A percentile compares a stretch with the other conserved stretches of the same genome.
phyloP scores from a whole-genome alignment of 2,329 filamentous ascomycete species.

The Colletotrichum somersetense region DNA sequence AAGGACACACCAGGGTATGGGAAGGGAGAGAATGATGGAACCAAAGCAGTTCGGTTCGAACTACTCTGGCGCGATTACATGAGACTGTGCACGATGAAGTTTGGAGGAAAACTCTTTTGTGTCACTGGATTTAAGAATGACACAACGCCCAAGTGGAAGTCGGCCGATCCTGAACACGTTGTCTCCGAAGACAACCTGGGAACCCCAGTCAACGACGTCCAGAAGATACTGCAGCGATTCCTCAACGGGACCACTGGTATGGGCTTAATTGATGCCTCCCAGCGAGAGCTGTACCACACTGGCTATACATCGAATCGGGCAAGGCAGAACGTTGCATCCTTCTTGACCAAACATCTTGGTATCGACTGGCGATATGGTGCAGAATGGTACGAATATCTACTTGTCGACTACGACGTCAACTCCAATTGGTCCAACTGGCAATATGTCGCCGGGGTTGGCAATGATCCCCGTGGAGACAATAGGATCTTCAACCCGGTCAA shows the following conservation, averaged over 20 bases:
- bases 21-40: constrained; percentile 79
- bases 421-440: constrained; percentile 89
- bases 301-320: constrained; percentile 84
- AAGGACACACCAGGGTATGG: constrained; percentile 68
- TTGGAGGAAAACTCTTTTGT: constrained; percentile 72
- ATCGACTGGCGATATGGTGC: constrained; percentile 86
- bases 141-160: constrained; percentile 64
- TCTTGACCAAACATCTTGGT: constrained; percentile 77
- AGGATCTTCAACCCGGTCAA: constrained; percentile 88
- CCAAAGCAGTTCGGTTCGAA: constrained; percentile 77
- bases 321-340: constrained; percentile 81
- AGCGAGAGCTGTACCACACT: constrained; percentile 79
- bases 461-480: constrained; percentile 78
- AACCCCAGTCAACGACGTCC: constrained; percentile 54
- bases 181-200: constrained; percentile 48
- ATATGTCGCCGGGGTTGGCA: constrained; percentile 83
- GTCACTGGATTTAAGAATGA: constrained; percentile 72
- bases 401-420: constrained; percentile 81
- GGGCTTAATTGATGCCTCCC: constrained; percentile 81
- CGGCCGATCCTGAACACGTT: constrained; percentile 55
- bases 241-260: constrained; percentile 78
- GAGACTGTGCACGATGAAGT: constrained; percentile 80
- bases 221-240: constrained; percentile 68
- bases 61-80: constrained; percentile 87
- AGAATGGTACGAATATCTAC: constrained; percentile 83